Evolutionary conservation across 148 eudicot genomes (phyloP).

Genomic region (Suaeda aralocaspica): DNA sequence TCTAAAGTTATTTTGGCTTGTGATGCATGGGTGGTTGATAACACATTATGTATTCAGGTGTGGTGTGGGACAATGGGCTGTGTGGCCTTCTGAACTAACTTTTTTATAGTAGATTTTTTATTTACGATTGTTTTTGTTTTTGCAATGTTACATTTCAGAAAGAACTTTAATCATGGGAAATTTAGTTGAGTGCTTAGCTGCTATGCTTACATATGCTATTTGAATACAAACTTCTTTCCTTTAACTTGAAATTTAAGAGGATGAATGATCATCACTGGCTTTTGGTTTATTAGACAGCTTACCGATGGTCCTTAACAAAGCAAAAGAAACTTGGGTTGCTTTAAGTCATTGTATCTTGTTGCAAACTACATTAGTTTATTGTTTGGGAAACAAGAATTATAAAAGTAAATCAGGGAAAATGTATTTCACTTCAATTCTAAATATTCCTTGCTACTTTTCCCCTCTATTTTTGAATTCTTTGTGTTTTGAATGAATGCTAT

Average conservation of each 20-base stretch:
- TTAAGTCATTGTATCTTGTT: neutral
- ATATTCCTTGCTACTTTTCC: neutral
- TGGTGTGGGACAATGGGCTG: neutral
- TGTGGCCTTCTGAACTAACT: neutral
- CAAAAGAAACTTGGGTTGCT: neutral
- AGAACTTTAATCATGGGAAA: neutral
- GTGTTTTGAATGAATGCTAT: constrained; percentile 2
- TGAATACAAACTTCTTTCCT: neutral
- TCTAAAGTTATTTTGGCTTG: neutral
- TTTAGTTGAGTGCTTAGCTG: neutral
- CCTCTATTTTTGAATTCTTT: neutral
- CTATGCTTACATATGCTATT: neutral
- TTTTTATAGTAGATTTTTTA: too few species aligned
- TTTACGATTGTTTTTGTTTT: neutral
- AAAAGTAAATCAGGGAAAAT: neutral
- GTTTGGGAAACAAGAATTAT: neutral
- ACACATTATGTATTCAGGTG: neutral
- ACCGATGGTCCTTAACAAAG: neutral
- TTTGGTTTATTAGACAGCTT: neutral
- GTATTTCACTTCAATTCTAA: neutral
- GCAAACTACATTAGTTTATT: too few species aligned
- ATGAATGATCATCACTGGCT: neutral
- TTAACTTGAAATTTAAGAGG: neutral
- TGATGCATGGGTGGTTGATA: neutral
- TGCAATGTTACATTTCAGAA: neutral